Conservation (phyloP, 2,329 filamentous ascomycete genomes). For the Achaetomium macrosporum region DNA sequence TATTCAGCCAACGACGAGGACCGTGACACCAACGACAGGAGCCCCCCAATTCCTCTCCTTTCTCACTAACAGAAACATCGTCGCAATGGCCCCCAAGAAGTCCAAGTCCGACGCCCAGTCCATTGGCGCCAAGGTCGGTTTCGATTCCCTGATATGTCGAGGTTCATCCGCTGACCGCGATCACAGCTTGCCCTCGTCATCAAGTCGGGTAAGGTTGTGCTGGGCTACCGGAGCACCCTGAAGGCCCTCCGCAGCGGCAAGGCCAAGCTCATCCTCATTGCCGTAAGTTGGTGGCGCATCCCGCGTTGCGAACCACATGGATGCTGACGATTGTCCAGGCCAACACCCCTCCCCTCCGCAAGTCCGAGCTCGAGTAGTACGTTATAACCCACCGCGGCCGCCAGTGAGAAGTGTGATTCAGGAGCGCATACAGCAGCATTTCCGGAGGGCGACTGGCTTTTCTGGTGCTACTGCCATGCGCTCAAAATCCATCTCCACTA, state of each 20-base stretch:
- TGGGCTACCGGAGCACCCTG: constrained; percentile 78
- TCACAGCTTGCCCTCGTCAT: constrained; percentile 51
- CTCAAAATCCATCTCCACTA: background rate
- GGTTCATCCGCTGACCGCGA: constrained; percentile 5
- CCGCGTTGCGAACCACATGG: background rate
- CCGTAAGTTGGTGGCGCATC: constrained; percentile 2
- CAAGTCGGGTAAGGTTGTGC: constrained; percentile 68
- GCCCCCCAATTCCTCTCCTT: constrained; percentile 11
- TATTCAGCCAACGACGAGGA: constrained; percentile 17
- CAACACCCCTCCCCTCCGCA: constrained; percentile 96
- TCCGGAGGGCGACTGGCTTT: background rate
- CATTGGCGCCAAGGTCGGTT: constrained; percentile 47
- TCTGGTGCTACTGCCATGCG: background rate
- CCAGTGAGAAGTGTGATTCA: background rate
- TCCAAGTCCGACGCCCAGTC: constrained; percentile 78
- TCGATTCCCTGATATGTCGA: background rate
- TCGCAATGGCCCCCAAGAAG: constrained; percentile 65
- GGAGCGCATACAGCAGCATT: background rate
- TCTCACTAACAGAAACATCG: constrained; percentile 20
- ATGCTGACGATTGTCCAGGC: constrained; percentile 36
- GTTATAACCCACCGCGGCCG: background rate
- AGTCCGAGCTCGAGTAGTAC: constrained; percentile 83
- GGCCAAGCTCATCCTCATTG: constrained; percentile 82
- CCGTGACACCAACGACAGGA: constrained; percentile 16
- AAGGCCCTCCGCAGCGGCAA: constrained; percentile 88